Evolutionary conservation across 768 basidiomycete genomes (phyloP).

Genomic region (Lactarius sanguifluus): DNA sequence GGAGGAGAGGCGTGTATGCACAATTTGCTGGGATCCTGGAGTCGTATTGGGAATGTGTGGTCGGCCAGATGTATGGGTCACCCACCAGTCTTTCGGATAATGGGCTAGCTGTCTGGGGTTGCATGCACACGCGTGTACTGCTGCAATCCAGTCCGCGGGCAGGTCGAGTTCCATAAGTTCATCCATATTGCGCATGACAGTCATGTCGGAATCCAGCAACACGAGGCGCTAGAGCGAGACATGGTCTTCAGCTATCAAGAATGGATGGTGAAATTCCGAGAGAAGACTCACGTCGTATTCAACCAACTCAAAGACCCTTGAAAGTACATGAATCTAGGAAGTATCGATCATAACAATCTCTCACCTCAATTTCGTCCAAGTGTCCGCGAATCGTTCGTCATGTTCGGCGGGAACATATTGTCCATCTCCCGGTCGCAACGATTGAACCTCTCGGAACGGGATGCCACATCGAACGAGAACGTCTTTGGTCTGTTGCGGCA

Average conservation of each 20-base stretch:
- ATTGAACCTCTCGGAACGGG: slow-evolving; percentile 55
- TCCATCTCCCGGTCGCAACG: slow-evolving; percentile 52
- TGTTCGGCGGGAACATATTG: slow-evolving; percentile 36
- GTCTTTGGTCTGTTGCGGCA: slow-evolving; percentile 41
- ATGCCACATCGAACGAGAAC: slow-evolving; percentile 57
- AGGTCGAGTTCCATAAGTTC: slow-evolving; percentile 57
- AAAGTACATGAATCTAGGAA: background rate
- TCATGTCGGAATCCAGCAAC: slow-evolving; percentile 87
- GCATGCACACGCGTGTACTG: slow-evolving; percentile 89
- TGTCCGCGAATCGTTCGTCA: slow-evolving; percentile 56
- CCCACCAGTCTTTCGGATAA: slow-evolving; percentile 87
- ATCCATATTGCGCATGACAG: slow-evolving; percentile 82
- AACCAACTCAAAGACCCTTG: slow-evolving; percentile 60
- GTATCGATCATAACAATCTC: background rate
- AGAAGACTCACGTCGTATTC: slow-evolving; percentile 58
- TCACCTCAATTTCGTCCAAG: slow-evolving; percentile 63
- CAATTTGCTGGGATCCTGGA: slow-evolving; percentile 91
- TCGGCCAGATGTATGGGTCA: slow-evolving; percentile 24
- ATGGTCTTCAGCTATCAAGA: slow-evolving; percentile 17
- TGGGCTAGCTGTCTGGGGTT: slow-evolving; percentile 83
- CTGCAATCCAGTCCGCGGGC: slow-evolving; percentile 74
- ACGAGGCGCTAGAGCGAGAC: slow-evolving; percentile 58
- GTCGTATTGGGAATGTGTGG: slow-evolving; percentile 1
- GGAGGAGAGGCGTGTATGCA: slow-evolving; percentile 59
- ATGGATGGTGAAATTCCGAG: background rate